Conservation (phyloP, 2,329 filamentous ascomycete genomes). For the Alternaria triticimaculans region DNA sequence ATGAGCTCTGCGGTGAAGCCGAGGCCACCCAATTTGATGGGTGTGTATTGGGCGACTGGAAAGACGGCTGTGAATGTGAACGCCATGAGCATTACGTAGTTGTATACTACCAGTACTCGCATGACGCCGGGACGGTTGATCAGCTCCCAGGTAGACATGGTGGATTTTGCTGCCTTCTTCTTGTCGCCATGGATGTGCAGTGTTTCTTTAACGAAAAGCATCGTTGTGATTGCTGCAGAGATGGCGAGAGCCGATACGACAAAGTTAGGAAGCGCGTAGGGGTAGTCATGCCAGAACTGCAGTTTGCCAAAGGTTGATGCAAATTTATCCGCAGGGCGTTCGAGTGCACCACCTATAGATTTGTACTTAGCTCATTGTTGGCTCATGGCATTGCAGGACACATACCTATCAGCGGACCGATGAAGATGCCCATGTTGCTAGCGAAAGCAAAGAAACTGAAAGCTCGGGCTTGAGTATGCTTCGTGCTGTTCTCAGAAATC, state of each 20-base stretch:
- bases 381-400: not conserved
- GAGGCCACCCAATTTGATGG: conserved; percentile 67
- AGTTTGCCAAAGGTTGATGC: conserved; percentile 62
- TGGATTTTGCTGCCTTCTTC: conserved; percentile 27
- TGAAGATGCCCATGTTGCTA: conserved; percentile 75
- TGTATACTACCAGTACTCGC: conserved; percentile 70
- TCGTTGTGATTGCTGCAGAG: conserved; percentile 59
- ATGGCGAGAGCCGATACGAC: conserved; percentile 62
- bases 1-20: conserved; percentile 69
- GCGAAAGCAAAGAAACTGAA: conserved; percentile 81
- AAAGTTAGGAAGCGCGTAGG: conserved; percentile 71
- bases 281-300: conserved; percentile 67
- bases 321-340: conserved; percentile 71
- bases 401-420: conserved; percentile 68
- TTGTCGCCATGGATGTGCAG: conserved; percentile 35
- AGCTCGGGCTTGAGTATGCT: conserved; percentile 72
- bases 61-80: conserved; percentile 74
- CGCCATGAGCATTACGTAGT: conserved; percentile 71
- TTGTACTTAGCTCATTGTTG: not conserved
- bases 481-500: conserved; percentile 74
- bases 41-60: conserved; percentile 73
- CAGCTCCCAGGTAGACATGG: conserved; percentile 61
- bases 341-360: conserved; percentile 68
- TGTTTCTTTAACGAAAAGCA: conserved; percentile 67
- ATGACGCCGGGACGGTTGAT: conserved; percentile 68